phyloP scores from a whole-genome alignment of 305 asterid species.

The Fraxinus greggii region DNA sequence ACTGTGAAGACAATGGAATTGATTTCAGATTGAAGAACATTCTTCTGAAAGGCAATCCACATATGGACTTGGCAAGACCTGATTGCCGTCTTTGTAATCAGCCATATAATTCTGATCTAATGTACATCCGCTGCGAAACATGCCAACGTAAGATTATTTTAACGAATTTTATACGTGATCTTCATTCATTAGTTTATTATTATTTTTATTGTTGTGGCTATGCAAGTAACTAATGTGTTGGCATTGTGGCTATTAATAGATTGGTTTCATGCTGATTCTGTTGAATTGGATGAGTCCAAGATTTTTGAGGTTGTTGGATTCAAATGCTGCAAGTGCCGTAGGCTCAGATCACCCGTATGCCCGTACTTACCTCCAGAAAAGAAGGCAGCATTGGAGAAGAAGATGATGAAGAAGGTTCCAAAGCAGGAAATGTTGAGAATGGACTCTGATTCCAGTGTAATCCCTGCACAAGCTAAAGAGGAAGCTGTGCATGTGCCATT shows the following conservation, averaged over 20 bases:
- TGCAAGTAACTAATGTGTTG: conserved; percentile 21
- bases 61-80: conserved; percentile 28
- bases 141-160: conserved; percentile 60
- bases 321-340: conserved; percentile 89
- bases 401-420: conserved; percentile 30
- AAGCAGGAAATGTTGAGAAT: conserved; percentile 34
- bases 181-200: neutral
- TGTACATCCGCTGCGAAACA: conserved; percentile 72
- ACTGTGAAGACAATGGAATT: conserved; percentile 42
- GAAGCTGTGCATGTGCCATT: conserved; percentile 29
- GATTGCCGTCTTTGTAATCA: conserved; percentile 64
- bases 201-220: neutral
- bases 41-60: conserved; percentile 52
- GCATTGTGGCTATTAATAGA: conserved; percentile 46
- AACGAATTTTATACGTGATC: conserved; percentile 9
- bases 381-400: conserved; percentile 42
- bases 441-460: conserved; percentile 30
- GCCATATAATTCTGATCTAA: conserved; percentile 57
- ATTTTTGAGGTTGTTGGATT: conserved; percentile 57
- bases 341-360: conserved; percentile 69
- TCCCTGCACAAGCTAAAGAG: conserved; percentile 29
- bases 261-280: conserved; percentile 94
- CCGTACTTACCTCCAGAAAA: conserved; percentile 50
- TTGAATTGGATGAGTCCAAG: conserved; percentile 77
- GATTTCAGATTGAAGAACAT: conserved; percentile 66